Conservation (phyloP, 805 yeast species). For the Cyberlindnera xylosilytica region DNA sequence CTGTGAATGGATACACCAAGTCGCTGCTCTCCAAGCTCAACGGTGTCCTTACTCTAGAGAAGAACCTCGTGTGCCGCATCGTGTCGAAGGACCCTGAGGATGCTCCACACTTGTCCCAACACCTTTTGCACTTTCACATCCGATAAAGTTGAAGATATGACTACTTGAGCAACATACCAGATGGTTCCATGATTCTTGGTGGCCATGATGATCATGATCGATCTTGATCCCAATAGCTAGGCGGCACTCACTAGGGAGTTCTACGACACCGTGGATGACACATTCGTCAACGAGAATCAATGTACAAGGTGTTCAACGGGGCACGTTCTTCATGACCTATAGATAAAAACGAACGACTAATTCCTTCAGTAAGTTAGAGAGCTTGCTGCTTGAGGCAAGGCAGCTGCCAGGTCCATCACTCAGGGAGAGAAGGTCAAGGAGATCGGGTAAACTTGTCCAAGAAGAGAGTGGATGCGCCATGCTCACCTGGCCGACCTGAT, state of each 20-base stretch:
- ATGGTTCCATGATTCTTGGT: slow-evolving; percentile 38
- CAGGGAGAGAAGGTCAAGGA: slow-evolving; percentile 14
- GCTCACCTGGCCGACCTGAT: slow-evolving; percentile 8
- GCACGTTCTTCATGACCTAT: slow-evolving; percentile 40
- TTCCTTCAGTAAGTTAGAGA: slow-evolving; percentile 48
- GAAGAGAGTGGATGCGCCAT: slow-evolving; percentile 18
- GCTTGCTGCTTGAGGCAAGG: slow-evolving; percentile 28
- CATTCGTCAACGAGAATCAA: slow-evolving; percentile 28
- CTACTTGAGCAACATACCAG: slow-evolving; percentile 37
- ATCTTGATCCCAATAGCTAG: slow-evolving; percentile 3
- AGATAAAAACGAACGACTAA: no score
- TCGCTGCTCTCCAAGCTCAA: slow-evolving; percentile 29
- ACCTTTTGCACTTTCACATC: slow-evolving; percentile 31
- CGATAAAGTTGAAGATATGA: slow-evolving; percentile 26
- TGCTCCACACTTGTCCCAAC: slow-evolving; percentile 35
- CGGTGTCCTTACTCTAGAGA: slow-evolving; percentile 33
- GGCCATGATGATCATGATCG: slow-evolving; percentile 22
- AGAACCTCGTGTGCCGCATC: slow-evolving; percentile 32
- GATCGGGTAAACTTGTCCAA: slow-evolving; percentile 16
- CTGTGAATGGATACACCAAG: slow-evolving; percentile 36
- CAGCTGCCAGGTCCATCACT: slow-evolving; percentile 31
- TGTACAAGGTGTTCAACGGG: slow-evolving; percentile 34
- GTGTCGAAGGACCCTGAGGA: slow-evolving; percentile 20
- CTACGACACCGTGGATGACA: slow-evolving; percentile 35
- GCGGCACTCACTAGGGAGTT: slow-evolving; percentile 21